Evolutionary conservation across 2,329 filamentous ascomycete species (phyloP), one percentile per base, ranked within the genome.

Genomic region (Fusarium napiforme): DNA sequence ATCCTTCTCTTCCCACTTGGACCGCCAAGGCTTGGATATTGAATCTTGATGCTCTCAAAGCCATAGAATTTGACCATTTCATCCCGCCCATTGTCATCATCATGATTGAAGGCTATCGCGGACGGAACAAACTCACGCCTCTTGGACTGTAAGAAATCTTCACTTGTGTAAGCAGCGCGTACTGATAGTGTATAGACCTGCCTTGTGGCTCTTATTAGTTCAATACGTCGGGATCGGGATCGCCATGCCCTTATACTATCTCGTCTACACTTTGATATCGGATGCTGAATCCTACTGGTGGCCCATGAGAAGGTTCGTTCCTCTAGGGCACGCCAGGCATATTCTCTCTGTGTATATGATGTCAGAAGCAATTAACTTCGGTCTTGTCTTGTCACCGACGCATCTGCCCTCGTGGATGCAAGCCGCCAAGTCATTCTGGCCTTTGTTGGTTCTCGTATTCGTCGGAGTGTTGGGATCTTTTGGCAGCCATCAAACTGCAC

Each of bases 221-320:
- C 50, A 46, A 21, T 23, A n/a, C 0, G 9, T 14, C 16, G 60
- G 60, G 10, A 14, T 40, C 4, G 60, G 40, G 2, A 10, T 39
- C 4, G 7, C 21, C 23, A 57, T 62, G 12, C 26, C 60, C 2
- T 8, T 62, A 7, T 62, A 62, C 50, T 62, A 36, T 26, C 32
- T 56, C 12, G 2, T 58, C 8, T 62, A 57, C n/a, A 62, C 60
- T 4, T 57, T 57, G 50, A 23, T 57, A 30, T 62, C 60, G 1
- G 32, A 62, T 18, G 32, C 9, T 2, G 60, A 57, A 2, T 15
- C 18, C 2, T 57, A 62, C 14, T 62, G 50, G 60, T 62, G 60
- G 60, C 50, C 60, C 11, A 21, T 57, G 1, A 42, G 34, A 16
- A 57, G 60, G 14, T 39, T 39, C 4, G 21, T 62, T 3, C 21